Evolutionary conservation across 2,329 filamentous ascomycete genomes (phyloP).

Genomic region (Cladosporium colombiae): DNA sequence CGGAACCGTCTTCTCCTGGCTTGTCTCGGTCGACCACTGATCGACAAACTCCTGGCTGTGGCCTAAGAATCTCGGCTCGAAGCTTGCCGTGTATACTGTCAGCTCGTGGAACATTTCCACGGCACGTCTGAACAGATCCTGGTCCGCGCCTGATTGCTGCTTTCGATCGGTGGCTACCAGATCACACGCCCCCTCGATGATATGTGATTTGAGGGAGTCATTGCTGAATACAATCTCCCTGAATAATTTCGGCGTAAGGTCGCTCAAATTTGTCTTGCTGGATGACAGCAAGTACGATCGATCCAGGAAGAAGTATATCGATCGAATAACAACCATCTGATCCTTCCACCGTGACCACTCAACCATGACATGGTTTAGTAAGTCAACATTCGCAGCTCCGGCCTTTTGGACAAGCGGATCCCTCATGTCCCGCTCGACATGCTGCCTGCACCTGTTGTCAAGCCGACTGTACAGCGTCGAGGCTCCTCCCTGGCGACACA

Average conservation of each 20-base stretch:
- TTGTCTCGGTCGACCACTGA: conserved; percentile 68
- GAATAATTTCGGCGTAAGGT: conserved; percentile 78
- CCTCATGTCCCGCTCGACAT: conserved; percentile 60
- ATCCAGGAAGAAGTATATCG: conserved; percentile 92
- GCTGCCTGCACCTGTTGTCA: conserved; percentile 63
- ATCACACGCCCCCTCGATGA: conserved; percentile 72
- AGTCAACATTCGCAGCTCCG: conserved; percentile 61
- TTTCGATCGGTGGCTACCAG: conserved; percentile 73
- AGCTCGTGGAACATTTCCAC: conserved; percentile 85
- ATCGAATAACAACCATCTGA: conserved; percentile 77
- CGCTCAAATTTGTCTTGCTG: conserved; percentile 73
- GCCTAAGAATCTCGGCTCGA: conserved; percentile 74
- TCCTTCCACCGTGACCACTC: conserved; percentile 78
- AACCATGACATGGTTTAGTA: conserved; percentile 60
- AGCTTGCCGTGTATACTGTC: conserved; percentile 73
- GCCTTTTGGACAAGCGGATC: conserved; percentile 59
- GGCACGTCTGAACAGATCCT: conserved; percentile 67
- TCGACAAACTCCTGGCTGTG: conserved; percentile 68
- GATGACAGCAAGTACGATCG: conserved; percentile 81
- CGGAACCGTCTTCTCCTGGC: conserved; percentile 62
- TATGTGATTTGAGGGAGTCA: conserved; percentile 52
- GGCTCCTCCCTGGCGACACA: conserved; percentile 77
- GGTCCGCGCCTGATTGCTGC: conserved; percentile 55
- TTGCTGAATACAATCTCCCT: conserved; percentile 61
- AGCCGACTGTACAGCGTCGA: conserved; percentile 68